Evolutionary conservation across 805 yeast genomes (phyloP), one percentile per base, ranked within the genome.

Genomic region (Myxozyma mucilagina): DNA sequence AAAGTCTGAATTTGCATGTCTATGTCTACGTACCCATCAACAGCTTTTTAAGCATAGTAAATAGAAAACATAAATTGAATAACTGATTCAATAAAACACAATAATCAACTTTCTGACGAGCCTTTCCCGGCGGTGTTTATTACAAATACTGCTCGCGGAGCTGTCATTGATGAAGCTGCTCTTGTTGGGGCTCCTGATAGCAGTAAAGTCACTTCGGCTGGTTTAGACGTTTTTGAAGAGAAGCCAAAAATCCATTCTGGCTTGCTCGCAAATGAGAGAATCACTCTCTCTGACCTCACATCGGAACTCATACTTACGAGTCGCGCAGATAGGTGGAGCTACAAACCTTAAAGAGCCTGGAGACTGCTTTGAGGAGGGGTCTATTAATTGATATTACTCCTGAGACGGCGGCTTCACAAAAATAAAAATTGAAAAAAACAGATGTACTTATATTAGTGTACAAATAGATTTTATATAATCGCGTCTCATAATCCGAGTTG

Each of bases 121-220:
- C n/a, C n/a, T n/a, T n/a, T n/a, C n/a, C n/a, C n/a, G n/a, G n/a
- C n/a, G 94, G 91, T 42, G 92, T 86, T 39, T 13, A 75, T 86
- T 34, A 85, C 90, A 43, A 91, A 91, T 75, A 90, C 96, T 11
- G 93, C 97, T 5, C 82, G 97, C 70, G 97, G 97, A 32, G 87
- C 93, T 4, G 84, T 91, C 35, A 71, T 86, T 53, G 84, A 86
- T 67, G 90, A 86, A 70, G 67, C 72, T n/a, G 84, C 82, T 11
- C 74, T 86, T 47, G 76, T 80, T 1, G 78, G 76, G 13, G 81
- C 81, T 4, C 75, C 86, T 52, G 79, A 80, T 60, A 68, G 73
- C 7, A 87, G 87, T 10, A 81, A 84, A 68, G 77, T 86, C 32
- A 79, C 79, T 6, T 73, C 83, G 2, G 85, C 80, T 63, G 90